phyloP scores from a whole-genome alignment of 306 rosid genomes.

The Ochetophila trinervis region DNA sequence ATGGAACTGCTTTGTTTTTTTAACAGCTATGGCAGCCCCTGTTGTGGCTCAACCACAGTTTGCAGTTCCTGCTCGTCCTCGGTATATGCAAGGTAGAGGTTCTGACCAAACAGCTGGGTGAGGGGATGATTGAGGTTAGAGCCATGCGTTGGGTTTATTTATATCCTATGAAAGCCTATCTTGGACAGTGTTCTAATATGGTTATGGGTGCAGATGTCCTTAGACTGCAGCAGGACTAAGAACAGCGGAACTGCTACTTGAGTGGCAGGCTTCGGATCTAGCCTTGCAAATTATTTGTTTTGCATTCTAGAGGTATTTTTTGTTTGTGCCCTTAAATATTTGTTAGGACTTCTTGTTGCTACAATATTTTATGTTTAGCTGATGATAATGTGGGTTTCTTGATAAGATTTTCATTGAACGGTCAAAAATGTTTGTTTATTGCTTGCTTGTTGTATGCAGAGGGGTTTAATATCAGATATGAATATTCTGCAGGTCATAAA shows the following conservation, averaged over 20 bases:
- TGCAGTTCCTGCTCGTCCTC: slow-evolving; percentile 71
- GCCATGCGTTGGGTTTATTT: background rate
- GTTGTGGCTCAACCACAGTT: slow-evolving; percentile 82
- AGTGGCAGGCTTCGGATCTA: slow-evolving; percentile 93
- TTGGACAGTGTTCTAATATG: slow-evolving; percentile 9
- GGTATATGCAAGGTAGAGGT: slow-evolving; percentile 72
- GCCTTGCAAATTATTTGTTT: slow-evolving; percentile 91
- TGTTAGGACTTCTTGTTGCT: background rate
- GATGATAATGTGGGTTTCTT: background rate
- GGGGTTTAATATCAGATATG: background rate
- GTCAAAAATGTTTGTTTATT: background rate
- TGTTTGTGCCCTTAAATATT: background rate
- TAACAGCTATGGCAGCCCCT: slow-evolving; percentile 69
- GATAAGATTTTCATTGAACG: background rate
- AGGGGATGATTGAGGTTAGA: slow-evolving; percentile 70
- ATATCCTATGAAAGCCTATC: background rate
- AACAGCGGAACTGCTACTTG: slow-evolving; percentile 96
- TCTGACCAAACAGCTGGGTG: slow-evolving; percentile 86
- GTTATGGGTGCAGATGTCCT: slow-evolving; percentile 50
- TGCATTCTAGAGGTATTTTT: slow-evolving; percentile 92
- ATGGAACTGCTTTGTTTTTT: slow-evolving; percentile 4
- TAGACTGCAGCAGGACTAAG: slow-evolving; percentile 99
- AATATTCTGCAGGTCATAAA: slow-evolving; percentile 67
- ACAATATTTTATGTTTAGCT: background rate
- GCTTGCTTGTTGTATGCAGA: background rate